Conservation (phyloP, 2,329 filamentous ascomycete genomes). For the Rutstroemia sp. region DNA sequence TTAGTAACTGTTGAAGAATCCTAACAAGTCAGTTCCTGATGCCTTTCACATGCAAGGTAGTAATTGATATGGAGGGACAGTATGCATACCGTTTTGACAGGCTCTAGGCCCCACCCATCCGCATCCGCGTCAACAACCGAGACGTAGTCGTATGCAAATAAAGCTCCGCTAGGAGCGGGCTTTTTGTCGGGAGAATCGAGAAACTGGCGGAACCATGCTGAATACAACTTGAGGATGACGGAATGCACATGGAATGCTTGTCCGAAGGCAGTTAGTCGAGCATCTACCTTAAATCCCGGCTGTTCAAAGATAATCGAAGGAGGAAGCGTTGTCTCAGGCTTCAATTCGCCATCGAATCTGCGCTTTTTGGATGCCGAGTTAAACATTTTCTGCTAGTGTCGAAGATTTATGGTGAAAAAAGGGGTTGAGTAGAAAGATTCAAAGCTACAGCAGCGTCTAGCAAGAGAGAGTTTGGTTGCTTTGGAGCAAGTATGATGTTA, state of each 20-base stretch:
- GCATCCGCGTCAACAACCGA: not conserved
- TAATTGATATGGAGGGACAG: too few species aligned
- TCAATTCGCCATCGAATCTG: not conserved
- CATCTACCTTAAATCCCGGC: conserved; percentile 1
- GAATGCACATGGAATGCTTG: conserved; percentile 7
- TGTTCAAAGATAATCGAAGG: not conserved
- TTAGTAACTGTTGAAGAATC: too few species aligned
- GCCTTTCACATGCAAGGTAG: too few species aligned
- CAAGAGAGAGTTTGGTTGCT: too few species aligned
- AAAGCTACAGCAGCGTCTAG: too few species aligned
- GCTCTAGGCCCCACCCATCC: not conserved
- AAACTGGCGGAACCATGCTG: conserved; percentile 10
- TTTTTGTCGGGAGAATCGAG: conserved; percentile 13
- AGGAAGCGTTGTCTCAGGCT: not conserved
- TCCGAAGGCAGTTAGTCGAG: conserved; percentile 4
- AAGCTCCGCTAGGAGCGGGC: not conserved
- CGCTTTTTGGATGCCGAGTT: not conserved
- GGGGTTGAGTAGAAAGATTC: too few species aligned
- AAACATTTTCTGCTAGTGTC: too few species aligned
- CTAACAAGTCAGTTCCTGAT: too few species aligned
- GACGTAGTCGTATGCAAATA: not conserved
- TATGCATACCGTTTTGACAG: not conserved
- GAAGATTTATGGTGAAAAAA: too few species aligned
- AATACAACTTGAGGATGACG: conserved; percentile 8
- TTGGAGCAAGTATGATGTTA: too few species aligned